phyloP scores from a whole-genome alignment of 2,329 filamentous ascomycete species.

The Beauveria sp. region DNA sequence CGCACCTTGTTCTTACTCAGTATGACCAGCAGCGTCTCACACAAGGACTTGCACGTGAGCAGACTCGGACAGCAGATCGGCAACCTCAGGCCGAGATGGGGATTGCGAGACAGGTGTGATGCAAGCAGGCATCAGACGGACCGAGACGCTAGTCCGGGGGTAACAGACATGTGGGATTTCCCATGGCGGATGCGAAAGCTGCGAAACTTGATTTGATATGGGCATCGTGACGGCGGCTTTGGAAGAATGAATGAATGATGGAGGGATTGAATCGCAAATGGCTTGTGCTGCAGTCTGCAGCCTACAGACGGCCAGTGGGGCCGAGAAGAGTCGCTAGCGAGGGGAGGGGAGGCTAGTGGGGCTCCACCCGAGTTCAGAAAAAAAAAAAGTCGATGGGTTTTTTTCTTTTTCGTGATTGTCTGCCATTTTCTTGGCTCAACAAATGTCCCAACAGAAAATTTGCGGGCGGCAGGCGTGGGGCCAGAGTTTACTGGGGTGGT shows the following conservation, averaged over 20 bases:
- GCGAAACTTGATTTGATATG: too few relatives aligned
- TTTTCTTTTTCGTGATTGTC: not conserved
- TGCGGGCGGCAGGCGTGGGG: not conserved
- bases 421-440: constrained; percentile 23
- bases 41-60: not conserved
- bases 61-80: not conserved
- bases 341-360: not conserved
- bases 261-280: too few relatives aligned
- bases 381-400: not conserved
- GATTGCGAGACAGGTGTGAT: not conserved
- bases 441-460: constrained; percentile 31
- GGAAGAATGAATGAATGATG: too few relatives aligned
- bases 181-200: too few relatives aligned
- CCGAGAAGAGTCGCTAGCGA: not conserved
- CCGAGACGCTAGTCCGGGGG: constrained; percentile 7
- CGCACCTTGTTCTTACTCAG: too few relatives aligned
- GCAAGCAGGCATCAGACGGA: not conserved
- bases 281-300: too few relatives aligned
- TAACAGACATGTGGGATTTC: not conserved
- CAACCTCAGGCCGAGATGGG: not conserved
- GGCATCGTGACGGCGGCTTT: too few relatives aligned
- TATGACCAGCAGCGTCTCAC: not conserved
- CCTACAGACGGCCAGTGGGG: not conserved
- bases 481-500: not conserved
- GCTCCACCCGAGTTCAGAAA: not conserved